Evolutionary conservation across 2,329 filamentous ascomycete genomes (phyloP).

Genomic region (Fusarium neocosmosporiellum): DNA sequence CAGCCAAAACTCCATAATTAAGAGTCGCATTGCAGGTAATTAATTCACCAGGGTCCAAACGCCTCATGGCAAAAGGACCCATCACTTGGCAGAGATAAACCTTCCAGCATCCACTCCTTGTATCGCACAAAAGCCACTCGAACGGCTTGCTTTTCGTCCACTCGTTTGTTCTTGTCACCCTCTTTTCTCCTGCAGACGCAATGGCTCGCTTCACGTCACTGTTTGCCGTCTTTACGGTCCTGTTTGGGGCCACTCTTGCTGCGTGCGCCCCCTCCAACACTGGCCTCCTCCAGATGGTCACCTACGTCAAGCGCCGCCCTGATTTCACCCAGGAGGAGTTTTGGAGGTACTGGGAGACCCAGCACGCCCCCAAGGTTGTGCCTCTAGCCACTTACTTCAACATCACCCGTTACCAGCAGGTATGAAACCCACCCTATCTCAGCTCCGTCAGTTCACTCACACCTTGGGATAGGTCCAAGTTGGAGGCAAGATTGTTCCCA

Average conservation of each 20-base stretch:
- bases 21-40: neutral
- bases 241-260: slow-evolving; percentile 6
- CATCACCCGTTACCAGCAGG: slow-evolving; percentile 46
- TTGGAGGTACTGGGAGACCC: slow-evolving; percentile 46
- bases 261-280: slow-evolving; percentile 52
- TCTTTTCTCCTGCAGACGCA: neutral
- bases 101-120: neutral
- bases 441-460: neutral
- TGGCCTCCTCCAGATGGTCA: slow-evolving; percentile 43
- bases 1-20: neutral
- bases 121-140: neutral
- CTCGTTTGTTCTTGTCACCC: neutral
- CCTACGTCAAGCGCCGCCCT: slow-evolving; percentile 43
- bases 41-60: neutral
- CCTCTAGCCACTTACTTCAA: slow-evolving; percentile 43
- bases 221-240: neutral
- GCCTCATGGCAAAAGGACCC: neutral
- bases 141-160: neutral
- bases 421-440: slow-evolving; percentile 10
- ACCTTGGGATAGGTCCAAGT: slow-evolving; percentile 36
- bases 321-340: slow-evolving; percentile 42
- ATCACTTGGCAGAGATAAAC: neutral
- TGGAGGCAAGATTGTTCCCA: slow-evolving; percentile 42
- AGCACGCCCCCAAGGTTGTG: slow-evolving; percentile 45
- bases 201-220: slow-evolving; percentile 21